phyloP scores from a whole-genome alignment of 2,329 filamentous ascomycete species.

The Acephala macrosclerotiorum region DNA sequence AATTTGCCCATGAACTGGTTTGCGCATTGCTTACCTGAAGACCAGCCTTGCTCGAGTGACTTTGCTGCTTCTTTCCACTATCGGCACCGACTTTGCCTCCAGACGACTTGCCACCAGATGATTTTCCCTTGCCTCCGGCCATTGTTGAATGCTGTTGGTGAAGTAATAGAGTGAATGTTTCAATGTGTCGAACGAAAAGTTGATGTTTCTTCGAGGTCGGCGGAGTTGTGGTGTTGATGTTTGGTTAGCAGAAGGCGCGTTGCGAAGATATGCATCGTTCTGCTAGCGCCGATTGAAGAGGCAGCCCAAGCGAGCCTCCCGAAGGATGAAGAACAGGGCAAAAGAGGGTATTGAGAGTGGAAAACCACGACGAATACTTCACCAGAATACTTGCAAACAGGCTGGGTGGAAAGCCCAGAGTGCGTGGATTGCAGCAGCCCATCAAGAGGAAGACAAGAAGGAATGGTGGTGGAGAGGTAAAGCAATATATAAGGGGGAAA shows the following conservation, averaged over 20 bases:
- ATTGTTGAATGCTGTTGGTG: conserved; percentile 35
- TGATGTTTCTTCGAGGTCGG: conserved; percentile 31
- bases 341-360: conserved; percentile 17
- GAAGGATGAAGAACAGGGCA: conserved; percentile 14
- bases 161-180: conserved; percentile 17
- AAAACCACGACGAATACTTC: conserved; percentile 22
- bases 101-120: conserved; percentile 47
- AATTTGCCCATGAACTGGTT: conserved; percentile 12
- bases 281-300: conserved; percentile 28
- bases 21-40: conserved; percentile 46
- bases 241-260: conserved; percentile 34
- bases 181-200: conserved; percentile 25
- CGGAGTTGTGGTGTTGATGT: conserved; percentile 32
- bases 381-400: conserved; percentile 12
- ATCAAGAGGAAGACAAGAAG: conserved; percentile 21
- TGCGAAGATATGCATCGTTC: conserved; percentile 24
- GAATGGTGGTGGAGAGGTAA: conserved; percentile 20
- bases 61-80: conserved; percentile 46
- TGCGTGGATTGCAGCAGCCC: conserved; percentile 1
- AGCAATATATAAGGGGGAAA: conserved; percentile 18
- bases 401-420: conserved; percentile 15
- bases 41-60: conserved; percentile 47
- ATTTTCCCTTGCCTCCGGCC: conserved; percentile 48
- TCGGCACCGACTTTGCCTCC: conserved; percentile 46
- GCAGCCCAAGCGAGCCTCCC: conserved; percentile 32